A percentile compares a stretch with the other conserved stretches of the same genome.
These are phyloP conservation scores for Trifolium subterraneum DNA, from an alignment of 306 rosid genomes.

Conservation along the genomic window DNA sequence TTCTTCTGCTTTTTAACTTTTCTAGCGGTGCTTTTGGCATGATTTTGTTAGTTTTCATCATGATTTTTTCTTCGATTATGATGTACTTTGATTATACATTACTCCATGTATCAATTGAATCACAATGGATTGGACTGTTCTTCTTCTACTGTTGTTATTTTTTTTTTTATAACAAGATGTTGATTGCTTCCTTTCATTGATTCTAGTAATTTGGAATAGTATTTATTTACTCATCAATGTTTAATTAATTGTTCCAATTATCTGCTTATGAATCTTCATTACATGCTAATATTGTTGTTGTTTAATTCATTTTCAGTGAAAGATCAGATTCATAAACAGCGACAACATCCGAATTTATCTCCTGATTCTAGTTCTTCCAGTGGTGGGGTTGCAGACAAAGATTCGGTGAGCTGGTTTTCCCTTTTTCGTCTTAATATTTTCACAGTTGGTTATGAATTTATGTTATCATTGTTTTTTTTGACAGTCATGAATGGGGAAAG, in stretches of 20 bases:
- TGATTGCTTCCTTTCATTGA: conserved; percentile 28
- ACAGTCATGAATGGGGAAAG: conserved; percentile 11
- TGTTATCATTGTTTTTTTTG: neutral
- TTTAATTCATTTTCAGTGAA: conserved; percentile 58
- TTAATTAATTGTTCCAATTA: conserved; percentile 10
- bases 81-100: conserved; percentile 51
- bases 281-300: conserved; percentile 40
- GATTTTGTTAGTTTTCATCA: conserved; percentile 45
- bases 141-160: neutral
- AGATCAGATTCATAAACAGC: conserved; percentile 53
- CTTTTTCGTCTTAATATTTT: conserved; percentile 9
- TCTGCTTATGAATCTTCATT: conserved; percentile 32
- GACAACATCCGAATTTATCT: conserved; percentile 47
- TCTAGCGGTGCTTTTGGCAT: conserved; percentile 46
- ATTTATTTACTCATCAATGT: neutral
- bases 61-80: conserved; percentile 39
- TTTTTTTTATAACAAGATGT: neutral
- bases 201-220: conserved; percentile 36
- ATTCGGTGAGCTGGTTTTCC: conserved; percentile 63
- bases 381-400: conserved; percentile 57
- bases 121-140: neutral
- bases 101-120: conserved; percentile 32
- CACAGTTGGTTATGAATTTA: neutral
- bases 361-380: conserved; percentile 65
- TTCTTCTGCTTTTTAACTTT: conserved; percentile 38